Percentiles rank a stretch among this genome's conserved stretches.
Evolutionary conservation across 352 stramenopile genomes (phyloP).

Genomic region (Globisporangium recalcitrans): DNA sequence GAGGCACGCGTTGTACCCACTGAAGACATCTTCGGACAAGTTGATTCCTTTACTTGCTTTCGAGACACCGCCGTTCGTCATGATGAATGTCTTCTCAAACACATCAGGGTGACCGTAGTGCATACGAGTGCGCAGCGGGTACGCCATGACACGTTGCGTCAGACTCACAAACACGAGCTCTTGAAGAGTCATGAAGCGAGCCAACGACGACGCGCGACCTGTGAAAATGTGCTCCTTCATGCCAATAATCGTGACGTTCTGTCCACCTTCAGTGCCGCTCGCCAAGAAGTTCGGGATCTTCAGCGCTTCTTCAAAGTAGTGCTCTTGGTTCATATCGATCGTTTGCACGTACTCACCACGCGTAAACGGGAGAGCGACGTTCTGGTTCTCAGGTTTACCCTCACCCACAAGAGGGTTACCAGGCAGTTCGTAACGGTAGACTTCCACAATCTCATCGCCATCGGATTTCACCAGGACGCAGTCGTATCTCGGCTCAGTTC

Average conservation of each 20-base stretch:
- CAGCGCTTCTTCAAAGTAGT: conserved; percentile 87
- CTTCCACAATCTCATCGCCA: conserved; percentile 81
- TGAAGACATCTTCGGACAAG: conserved; percentile 87
- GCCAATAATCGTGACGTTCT: conserved; percentile 80
- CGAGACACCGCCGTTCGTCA: conserved; percentile 79
- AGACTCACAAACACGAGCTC: conserved; percentile 87
- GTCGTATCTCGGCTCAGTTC: conserved; percentile 64
- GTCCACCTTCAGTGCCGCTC: conserved; percentile 55
- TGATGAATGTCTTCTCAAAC: conserved; percentile 86
- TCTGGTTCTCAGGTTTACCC: conserved; percentile 87
- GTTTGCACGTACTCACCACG: conserved; percentile 83
- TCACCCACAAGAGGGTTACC: conserved; percentile 80
- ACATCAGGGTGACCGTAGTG: conserved; percentile 88
- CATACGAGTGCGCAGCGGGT: conserved; percentile 71
- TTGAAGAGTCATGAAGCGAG: conserved; percentile 86
- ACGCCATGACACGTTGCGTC: conserved; percentile 76
- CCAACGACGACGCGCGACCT: conserved; percentile 72
- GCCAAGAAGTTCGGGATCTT: conserved; percentile 88
- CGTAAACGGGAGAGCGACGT: conserved; percentile 81
- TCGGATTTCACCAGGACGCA: conserved; percentile 82
- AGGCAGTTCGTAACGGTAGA: conserved; percentile 84
- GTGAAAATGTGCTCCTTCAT: conserved; percentile 91
- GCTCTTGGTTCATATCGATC: conserved; percentile 91
- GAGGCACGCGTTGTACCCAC: conserved; percentile 78
- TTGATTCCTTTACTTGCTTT: conserved; percentile 88